These are phyloP conservation scores for Raddia distichophylla DNA, from an alignment of 176 grass and related monocot species.

Conservation along the genomic window DNA sequence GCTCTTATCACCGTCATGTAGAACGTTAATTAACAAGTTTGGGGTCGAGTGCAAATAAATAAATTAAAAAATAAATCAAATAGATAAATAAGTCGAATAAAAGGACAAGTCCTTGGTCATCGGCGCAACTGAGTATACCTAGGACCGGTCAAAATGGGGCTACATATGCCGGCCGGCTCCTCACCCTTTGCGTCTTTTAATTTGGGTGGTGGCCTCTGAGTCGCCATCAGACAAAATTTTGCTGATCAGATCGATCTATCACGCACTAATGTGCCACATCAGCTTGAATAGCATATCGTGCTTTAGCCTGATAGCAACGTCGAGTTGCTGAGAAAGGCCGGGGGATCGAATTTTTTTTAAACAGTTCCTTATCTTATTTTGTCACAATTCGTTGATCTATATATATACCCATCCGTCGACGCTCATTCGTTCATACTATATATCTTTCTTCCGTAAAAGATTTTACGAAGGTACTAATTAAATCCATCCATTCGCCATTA, in stretches of 20 bases:
- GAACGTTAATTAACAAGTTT: background rate
- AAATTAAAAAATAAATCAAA: too few relatives aligned
- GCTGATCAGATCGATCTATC: background rate
- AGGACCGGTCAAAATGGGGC: background rate
- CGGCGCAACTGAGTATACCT: background rate
- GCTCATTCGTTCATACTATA: too few relatives aligned
- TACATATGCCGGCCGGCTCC: too few relatives aligned
- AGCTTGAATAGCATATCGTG: background rate
- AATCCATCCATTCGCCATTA: too few relatives aligned
- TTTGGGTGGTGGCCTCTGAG: background rate
- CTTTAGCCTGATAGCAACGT: slow-evolving; percentile 37
- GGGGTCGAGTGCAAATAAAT: background rate
- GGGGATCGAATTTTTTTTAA: background rate
- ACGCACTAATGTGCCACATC: slow-evolving; percentile 5
- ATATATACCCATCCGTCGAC: too few relatives aligned
- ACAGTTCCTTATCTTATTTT: background rate
- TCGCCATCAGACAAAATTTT: slow-evolving; percentile 15
- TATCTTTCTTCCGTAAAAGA: too few relatives aligned
- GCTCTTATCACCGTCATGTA: too few relatives aligned
- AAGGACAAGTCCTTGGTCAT: background rate
- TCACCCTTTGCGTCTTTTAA: background rate
- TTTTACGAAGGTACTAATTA: too few relatives aligned
- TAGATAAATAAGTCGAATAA: too few relatives aligned
- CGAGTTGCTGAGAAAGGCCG: slow-evolving; percentile 22
- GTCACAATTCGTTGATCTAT: too few relatives aligned